A percentile compares a stretch with the other conserved stretches of the same genome.
Conservation (phyloP, 805 yeast species). For the Saccharomycopsis fodiens region DNA sequence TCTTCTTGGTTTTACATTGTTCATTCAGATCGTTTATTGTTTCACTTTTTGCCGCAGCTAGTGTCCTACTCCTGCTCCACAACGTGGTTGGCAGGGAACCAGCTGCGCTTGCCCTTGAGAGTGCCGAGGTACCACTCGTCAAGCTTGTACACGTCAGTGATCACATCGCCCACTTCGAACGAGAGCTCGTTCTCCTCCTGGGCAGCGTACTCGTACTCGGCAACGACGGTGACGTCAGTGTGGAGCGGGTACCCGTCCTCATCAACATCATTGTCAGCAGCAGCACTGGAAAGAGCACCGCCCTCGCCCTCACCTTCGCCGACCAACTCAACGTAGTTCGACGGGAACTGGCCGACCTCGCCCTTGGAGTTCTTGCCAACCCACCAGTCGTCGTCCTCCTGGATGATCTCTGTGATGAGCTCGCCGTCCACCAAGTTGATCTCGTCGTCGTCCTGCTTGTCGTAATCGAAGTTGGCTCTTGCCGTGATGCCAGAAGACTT, state of each 20-base stretch:
- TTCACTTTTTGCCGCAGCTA: background rate
- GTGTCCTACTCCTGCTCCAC: conserved; percentile 9
- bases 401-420: conserved; percentile 53
- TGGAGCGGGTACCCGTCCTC: conserved; percentile 23
- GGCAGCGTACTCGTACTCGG: conserved; percentile 78
- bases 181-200: conserved; percentile 87
- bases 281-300: conserved; percentile 24
- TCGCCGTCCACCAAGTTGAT: conserved; percentile 63
- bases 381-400: conserved; percentile 49
- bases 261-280: conserved; percentile 23
- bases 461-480: conserved; percentile 74
- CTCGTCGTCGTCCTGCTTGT: conserved; percentile 71
- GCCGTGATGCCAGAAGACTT: conserved; percentile 53
- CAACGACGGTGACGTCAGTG: conserved; percentile 43
- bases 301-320: conserved; percentile 28
- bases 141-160: conserved; percentile 79
- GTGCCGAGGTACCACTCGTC: conserved; percentile 98
- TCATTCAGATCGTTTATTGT: no score
- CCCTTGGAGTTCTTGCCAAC: conserved; percentile 35
- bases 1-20: no score
- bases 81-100: conserved; percentile 92
- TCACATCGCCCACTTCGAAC: conserved; percentile 76
- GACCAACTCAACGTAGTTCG: conserved; percentile 60
- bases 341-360: conserved; percentile 37
- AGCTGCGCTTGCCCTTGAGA: conserved; percentile 66